phyloP scores from a whole-genome alignment of 208 protist genomes.

The Wallacemonas collosoma region DNA sequence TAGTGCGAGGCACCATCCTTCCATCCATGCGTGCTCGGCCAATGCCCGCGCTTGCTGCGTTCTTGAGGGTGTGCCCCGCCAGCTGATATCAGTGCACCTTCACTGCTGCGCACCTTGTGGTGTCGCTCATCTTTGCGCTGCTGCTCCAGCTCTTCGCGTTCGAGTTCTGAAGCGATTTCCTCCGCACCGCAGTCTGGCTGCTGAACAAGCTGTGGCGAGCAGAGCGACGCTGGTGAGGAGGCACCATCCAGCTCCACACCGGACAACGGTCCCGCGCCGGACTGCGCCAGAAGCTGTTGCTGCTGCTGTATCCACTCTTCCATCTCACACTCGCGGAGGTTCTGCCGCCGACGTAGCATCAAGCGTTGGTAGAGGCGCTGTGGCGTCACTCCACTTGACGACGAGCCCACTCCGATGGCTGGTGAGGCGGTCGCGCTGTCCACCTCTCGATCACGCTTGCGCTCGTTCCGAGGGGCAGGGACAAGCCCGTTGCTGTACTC shows the following conservation, averaged over 20 bases:
- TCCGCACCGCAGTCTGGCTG: neutral
- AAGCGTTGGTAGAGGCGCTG: conserved; percentile 69
- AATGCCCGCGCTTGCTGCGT: neutral
- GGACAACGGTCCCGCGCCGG: no score
- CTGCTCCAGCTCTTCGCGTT: conserved; percentile 19
- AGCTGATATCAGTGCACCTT: conserved; percentile 1
- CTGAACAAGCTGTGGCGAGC: neutral
- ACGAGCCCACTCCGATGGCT: neutral
- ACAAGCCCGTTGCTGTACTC: conserved; percentile 82
- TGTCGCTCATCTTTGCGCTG: conserved; percentile 14
- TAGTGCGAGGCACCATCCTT: neutral
- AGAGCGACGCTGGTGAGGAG: no score
- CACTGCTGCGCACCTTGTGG: neutral
- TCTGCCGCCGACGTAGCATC: conserved; percentile 49
- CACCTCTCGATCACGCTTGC: conserved; percentile 64
- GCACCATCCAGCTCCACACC: neutral
- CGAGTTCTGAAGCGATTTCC: conserved; percentile 10
- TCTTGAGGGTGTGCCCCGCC: neutral
- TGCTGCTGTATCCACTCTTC: conserved; percentile 27
- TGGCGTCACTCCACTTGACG: conserved; percentile 22
- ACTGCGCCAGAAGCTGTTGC: neutral
- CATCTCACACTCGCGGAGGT: conserved; percentile 38
- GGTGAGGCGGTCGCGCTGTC: neutral
- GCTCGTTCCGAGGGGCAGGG: conserved; percentile 41
- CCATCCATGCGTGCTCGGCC: neutral